These are phyloP conservation scores for Globisporangium middletonii DNA, from an alignment of 352 stramenopile genomes.

Conservation along the genomic window DNA sequence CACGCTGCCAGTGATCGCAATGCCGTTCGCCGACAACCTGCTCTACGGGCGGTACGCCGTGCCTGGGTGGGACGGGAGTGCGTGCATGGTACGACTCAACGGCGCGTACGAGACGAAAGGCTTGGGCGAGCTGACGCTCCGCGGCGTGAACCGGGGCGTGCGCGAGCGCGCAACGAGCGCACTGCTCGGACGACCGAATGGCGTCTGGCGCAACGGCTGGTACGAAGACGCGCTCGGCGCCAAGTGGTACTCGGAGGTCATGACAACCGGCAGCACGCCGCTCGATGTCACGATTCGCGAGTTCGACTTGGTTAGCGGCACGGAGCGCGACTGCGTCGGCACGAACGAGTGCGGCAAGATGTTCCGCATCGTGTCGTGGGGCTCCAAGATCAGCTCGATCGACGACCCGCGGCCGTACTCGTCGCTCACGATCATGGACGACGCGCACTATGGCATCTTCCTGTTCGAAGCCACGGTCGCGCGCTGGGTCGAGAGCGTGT, in stretches of 20 bases:
- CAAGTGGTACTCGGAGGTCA: constrained; percentile 4
- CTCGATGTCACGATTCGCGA: not conserved
- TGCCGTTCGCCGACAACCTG: constrained; percentile 37
- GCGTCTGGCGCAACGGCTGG: constrained; percentile 9
- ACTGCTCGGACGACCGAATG: not conserved
- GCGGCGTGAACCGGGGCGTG: not conserved
- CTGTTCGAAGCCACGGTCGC: not conserved
- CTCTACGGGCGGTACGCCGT: constrained; percentile 18
- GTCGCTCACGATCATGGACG: constrained; percentile 17
- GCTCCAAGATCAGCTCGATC: not conserved
- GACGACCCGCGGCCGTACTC: constrained; percentile 1
- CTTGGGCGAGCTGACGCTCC: not conserved
- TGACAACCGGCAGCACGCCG: not conserved
- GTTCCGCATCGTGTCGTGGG: constrained; percentile 11
- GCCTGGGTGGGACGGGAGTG: constrained; percentile 22
- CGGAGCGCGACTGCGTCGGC: constrained; percentile 3
- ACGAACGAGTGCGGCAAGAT: not conserved
- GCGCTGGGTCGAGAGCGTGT: constrained; percentile 14
- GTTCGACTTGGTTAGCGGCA: not conserved
- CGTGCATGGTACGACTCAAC: constrained; percentile 22
- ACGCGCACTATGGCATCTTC: constrained; percentile 10
- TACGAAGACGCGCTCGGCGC: constrained; percentile 4
- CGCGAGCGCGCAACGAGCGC: not conserved
- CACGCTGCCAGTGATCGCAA: constrained; percentile 31
- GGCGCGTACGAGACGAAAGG: constrained; percentile 15